Conservation (phyloP, 2,329 filamentous ascomycete genomes). For the Biscogniauxia sp. region DNA sequence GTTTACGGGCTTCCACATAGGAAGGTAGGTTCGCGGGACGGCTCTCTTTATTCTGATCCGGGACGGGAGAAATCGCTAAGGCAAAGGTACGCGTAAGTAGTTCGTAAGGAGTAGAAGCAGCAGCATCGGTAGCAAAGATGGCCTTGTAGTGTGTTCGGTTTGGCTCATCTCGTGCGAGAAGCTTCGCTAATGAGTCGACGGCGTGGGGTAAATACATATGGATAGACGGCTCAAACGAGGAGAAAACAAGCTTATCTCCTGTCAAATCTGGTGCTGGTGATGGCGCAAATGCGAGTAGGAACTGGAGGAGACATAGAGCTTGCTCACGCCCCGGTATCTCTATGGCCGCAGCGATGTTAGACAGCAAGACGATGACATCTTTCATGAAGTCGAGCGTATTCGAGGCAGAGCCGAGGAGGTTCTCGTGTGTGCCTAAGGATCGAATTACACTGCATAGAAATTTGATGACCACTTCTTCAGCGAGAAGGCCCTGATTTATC, state of each 20-base stretch:
- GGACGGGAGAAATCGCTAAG: conserved; percentile 80
- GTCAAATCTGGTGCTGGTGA: conserved; percentile 62
- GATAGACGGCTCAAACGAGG: conserved; percentile 73
- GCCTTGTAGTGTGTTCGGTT: conserved; percentile 82
- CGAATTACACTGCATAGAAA: conserved; percentile 82
- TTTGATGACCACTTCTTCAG: conserved; percentile 74
- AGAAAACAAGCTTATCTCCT: conserved; percentile 67
- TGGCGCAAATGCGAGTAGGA: conserved; percentile 87
- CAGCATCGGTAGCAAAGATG: conserved; percentile 73
- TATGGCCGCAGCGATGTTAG: conserved; percentile 79
- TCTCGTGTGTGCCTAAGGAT: conserved; percentile 83
- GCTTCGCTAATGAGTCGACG: conserved; percentile 85
- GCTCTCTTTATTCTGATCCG: conserved; percentile 57
- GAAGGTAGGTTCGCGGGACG: conserved; percentile 60
- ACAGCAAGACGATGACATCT: conserved; percentile 83
- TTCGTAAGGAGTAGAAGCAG: conserved; percentile 65
- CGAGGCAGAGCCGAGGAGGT: conserved; percentile 75
- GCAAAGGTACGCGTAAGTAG: conserved; percentile 85
- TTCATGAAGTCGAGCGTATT: conserved; percentile 98
- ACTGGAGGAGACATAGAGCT: conserved; percentile 80
- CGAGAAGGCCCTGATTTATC: conserved; percentile 70
- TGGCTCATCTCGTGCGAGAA: conserved; percentile 89
- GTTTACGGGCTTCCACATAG: conserved; percentile 78
- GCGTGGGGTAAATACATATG: conserved; percentile 89
- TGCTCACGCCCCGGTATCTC: conserved; percentile 85